phyloP scores from a whole-genome alignment of 495 filamentous ascomycete genomes.

The Hypoxylon rickii region DNA sequence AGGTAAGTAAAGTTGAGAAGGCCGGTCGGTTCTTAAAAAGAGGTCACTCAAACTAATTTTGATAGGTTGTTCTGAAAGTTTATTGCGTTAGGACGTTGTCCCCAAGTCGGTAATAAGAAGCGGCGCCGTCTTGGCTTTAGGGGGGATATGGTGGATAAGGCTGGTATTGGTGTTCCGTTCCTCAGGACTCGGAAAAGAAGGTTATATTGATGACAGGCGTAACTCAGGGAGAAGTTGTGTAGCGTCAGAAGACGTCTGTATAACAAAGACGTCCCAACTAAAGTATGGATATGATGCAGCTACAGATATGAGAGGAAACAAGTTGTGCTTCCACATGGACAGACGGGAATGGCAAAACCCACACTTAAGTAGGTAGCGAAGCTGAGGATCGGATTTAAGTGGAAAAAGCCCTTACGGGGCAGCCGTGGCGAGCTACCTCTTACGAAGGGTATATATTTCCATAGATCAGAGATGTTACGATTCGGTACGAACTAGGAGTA shows the following conservation, averaged over 20 bases:
- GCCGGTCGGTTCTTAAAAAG: constrained; percentile 4
- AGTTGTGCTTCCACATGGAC: not conserved
- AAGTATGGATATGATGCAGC: not conserved
- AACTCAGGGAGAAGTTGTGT: constrained; percentile 10
- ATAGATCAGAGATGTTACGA: constrained; percentile 27
- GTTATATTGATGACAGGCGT: constrained; percentile 3
- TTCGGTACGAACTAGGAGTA: constrained; percentile 11
- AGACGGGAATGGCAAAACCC: constrained; percentile 9
- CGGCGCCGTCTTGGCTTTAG: constrained; percentile 20
- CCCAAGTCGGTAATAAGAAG: constrained; percentile 2
- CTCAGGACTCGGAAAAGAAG: not conserved
- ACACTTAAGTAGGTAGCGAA: constrained; percentile 15
- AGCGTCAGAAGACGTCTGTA: constrained; percentile 1
- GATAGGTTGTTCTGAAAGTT: constrained; percentile 15
- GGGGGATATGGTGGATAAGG: not conserved
- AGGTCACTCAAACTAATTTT: constrained; percentile 10
- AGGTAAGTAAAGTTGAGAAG: not conserved
- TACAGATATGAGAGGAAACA: constrained; percentile 4
- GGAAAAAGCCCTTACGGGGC: constrained; percentile 15
- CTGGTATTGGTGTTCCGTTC: constrained; percentile 9
- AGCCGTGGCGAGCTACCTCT: constrained; percentile 29
- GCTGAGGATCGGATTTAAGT: constrained; percentile 4
- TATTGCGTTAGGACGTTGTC: constrained; percentile 13
- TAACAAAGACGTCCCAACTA: not conserved
- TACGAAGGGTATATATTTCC: constrained; percentile 21